Base-by-base conservation (phyloP, 805 yeast genomes). In the Starmerella etchellsii region DNA sequence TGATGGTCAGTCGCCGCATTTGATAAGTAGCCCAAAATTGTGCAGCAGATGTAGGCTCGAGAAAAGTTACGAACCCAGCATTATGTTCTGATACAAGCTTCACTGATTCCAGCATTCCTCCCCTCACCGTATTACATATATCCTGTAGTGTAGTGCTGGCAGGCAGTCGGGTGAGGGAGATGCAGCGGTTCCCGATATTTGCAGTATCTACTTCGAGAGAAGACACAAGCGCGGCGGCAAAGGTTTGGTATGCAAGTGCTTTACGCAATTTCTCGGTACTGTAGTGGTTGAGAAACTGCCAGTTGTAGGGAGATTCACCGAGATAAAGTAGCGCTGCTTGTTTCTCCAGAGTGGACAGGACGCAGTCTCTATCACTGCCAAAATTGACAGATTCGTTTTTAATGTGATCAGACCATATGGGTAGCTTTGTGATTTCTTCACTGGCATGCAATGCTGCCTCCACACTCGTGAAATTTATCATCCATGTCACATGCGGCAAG, bases 171-270 rank as follows among this genome's bases (percentile, higher is more conserved):
- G 96, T 96, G 49, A 88, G 66, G 57, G 85, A 88, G 29, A 88
- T 87, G 0, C 96, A 87, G 59, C 98, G 70, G 58, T 88, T 88
- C 34, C 97, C 97, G 50, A 85, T 67, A 57, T 88, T 88, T 43
- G 76, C 76, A 21, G 88, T 82, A 20, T 96, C 96, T 10, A 7
- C 25, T 2, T 95, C 93, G 39, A 87, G 75, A 0, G 94, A 80
- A 1, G 95, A 95, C 54, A 88, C 87, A 28, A 93, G 88, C n/a
- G 95, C 95, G 6, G 97, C 95, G 1, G 96, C 95, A 29, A 94
- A 93, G 14, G 94, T 77, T 63, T 91, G 96, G 61, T 84, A 94
- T 29, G 88, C 81, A 41, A 87, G 68, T 1, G 65, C 64, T 14
- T 46, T 48, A 9, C 58, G 19, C 23, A 51, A 25, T 7, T 22